Evolutionary conservation across 176 grass and related monocot species (phyloP), one percentile per base, ranked within the genome.

Genomic region (bread wheat (Triticum aestivum)): DNA sequence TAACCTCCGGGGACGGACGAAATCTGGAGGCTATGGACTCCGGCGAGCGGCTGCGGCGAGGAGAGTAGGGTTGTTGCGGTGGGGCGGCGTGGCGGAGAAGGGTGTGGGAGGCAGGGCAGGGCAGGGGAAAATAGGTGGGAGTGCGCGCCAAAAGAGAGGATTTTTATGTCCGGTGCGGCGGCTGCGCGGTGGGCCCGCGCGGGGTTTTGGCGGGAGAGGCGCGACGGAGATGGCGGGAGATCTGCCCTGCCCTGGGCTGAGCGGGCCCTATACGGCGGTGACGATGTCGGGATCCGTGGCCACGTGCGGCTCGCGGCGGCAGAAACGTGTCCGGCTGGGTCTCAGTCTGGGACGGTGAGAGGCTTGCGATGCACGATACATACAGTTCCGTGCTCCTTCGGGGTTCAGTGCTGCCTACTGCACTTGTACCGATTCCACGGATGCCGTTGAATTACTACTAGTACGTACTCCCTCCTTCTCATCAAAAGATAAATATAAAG

Each of bases 181-280:
- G 62, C 85, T 84, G 89, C 1, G 11, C 58, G 35, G 75, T 84
- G 89, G 89, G 5, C 8, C n/a, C 8, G 3, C 4, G 26, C 4
- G 52, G 11, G 1, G 34, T 88, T 91, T 88, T 91, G 90, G 90
- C 90, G 90, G 90, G 90, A 91, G 73, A 52, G 78, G 23, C 11
- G 7, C 0, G 12, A 52, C 26, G 4, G 73, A 42, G 71, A 78
- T 91, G 90, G 90, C 90, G 90, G 90, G 90, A 91, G 70, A 69
- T 85, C 61, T 81, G 37, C 44, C 80, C 79, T 75, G 73, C 24
- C 4, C 3, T 2, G 15, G 20, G 9, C 7, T 0, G 38, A 1
- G 1, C n/a, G 64, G 69, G 85, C 1, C 76, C 89, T 8, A 18
- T 18, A 39, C 61, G 27, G 6, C 0, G 18, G 45, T 45, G 7